Evolutionary conservation across 805 yeast genomes (phyloP), one percentile per base, ranked within the genome.

Genomic region (Novakomyces olei): DNA sequence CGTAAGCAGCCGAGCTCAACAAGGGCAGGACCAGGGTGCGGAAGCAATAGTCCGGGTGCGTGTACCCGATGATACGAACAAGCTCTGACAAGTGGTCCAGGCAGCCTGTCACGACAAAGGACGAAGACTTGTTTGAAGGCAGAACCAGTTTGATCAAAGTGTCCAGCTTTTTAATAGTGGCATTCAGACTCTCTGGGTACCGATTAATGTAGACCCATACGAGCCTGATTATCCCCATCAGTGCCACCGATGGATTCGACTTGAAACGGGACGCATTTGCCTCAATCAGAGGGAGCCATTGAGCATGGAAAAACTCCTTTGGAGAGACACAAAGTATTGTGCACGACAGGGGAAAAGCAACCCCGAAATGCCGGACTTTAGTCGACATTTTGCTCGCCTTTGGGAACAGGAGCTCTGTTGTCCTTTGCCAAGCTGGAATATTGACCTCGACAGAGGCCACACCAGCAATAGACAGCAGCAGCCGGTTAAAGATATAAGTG

Each of bases 401-500:
- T 10, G 58, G 51, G 48, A 65, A 71, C 9, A 85, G 67, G 14
- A 60, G 54, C 15, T 65, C 64, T 34, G 80, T 66, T 0, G 94
- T 88, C 26, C 70, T 77, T 0, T 73, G 71, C 99, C 98, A 88
- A 1, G 75, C 69, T 3, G 98, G 98, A 49, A 85, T 92, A 45
- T 88, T 85, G 1, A 80, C 83, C 48, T 88, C 99, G 0, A 94
- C 96, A 0, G 94, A 79, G 20, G 83, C 60, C 1, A 70, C 61
- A 5, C 79, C 85, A 0, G 95, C 91, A 16, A 88, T 50, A 0
- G 95, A 91, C 26, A 80, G 54, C 2, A 88, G 53, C 17, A 88
- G 61, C 34, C 68, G 72, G 35, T 74, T 64, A 26, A 83, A 58
- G 1, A 80, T 92, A 40, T 80, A 92, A 30, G 88, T 76, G 47